Conservation (phyloP, 176 grass and related monocot genomes). For the Aegilops longissima region DNA sequence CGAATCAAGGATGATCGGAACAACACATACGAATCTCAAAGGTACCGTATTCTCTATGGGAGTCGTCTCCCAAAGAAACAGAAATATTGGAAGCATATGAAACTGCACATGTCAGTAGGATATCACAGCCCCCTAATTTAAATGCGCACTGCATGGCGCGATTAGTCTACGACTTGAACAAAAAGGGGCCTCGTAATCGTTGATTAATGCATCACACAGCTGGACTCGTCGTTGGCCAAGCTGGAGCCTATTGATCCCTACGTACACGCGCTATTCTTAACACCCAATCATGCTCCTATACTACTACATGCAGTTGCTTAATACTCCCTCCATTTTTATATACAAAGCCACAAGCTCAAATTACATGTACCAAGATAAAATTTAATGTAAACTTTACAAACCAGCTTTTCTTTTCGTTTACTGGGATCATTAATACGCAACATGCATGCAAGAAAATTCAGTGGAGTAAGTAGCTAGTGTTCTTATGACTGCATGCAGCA, state of each 20-base stretch:
- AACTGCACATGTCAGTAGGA: conserved; percentile 28
- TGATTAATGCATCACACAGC: conserved; percentile 33
- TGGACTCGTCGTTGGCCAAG: conserved; percentile 44
- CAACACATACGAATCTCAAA: neutral
- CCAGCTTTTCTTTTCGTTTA: no score
- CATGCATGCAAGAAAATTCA: no score
- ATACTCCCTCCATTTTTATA: no score
- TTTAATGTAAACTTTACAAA: no score
- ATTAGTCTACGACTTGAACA: conserved; percentile 24
- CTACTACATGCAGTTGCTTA: no score
- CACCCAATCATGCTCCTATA: neutral
- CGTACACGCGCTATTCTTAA: conserved; percentile 10
- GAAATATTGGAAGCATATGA: neutral
- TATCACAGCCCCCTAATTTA: neutral
- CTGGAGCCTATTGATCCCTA: conserved; percentile 26
- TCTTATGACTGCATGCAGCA: no score
- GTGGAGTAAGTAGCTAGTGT: no score
- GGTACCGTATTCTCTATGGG: neutral
- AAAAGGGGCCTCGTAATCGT: neutral
- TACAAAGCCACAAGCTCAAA: no score
- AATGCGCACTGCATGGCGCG: neutral
- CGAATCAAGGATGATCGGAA: conserved; percentile 32
- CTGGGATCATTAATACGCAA: no score
- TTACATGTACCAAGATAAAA: no score
- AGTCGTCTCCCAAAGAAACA: neutral